These are phyloP conservation scores for Cudoniella acicularis DNA, from an alignment of 495 filamentous ascomycete species.

Conservation along the genomic window DNA sequence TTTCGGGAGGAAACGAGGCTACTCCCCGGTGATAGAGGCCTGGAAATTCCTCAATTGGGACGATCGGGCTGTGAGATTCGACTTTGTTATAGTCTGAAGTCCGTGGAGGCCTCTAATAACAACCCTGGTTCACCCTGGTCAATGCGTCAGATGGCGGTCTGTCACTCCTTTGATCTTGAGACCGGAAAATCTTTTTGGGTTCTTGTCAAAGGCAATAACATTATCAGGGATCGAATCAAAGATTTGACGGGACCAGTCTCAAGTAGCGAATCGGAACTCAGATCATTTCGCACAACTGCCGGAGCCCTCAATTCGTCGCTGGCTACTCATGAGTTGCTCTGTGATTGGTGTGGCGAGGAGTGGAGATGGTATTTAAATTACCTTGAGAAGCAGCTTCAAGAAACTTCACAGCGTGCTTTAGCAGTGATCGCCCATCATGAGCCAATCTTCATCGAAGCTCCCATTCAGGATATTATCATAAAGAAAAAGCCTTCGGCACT, in stretches of 20 bases:
- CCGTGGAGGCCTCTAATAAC: conserved; percentile 32
- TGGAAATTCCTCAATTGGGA: conserved; percentile 32
- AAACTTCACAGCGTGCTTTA: conserved; percentile 25
- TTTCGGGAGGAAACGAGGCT: background rate
- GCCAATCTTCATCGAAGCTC: background rate
- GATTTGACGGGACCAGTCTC: conserved; percentile 22
- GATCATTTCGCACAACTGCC: background rate
- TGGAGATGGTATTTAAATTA: conserved; percentile 45
- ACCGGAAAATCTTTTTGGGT: conserved; percentile 36
- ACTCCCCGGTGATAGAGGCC: conserved; percentile 17
- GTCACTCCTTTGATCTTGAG: conserved; percentile 42
- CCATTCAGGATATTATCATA: background rate
- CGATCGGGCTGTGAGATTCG: conserved; percentile 37
- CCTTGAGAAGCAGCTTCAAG: conserved; percentile 34
- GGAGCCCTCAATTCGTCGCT: conserved; percentile 32
- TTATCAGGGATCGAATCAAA: conserved; percentile 32
- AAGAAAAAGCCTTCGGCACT: conserved; percentile 6
- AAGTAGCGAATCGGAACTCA: background rate
- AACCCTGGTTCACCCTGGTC: conserved; percentile 37
- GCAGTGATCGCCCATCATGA: conserved; percentile 8
- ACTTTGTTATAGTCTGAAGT: conserved; percentile 41
- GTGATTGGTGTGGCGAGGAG: conserved; percentile 42
- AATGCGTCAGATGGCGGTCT: conserved; percentile 36
- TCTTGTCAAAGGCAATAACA: conserved; percentile 36
- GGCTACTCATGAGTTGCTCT: conserved; percentile 34